phyloP scores from a whole-genome alignment of 345 rosid genomes.

The Lepidium africanum region DNA sequence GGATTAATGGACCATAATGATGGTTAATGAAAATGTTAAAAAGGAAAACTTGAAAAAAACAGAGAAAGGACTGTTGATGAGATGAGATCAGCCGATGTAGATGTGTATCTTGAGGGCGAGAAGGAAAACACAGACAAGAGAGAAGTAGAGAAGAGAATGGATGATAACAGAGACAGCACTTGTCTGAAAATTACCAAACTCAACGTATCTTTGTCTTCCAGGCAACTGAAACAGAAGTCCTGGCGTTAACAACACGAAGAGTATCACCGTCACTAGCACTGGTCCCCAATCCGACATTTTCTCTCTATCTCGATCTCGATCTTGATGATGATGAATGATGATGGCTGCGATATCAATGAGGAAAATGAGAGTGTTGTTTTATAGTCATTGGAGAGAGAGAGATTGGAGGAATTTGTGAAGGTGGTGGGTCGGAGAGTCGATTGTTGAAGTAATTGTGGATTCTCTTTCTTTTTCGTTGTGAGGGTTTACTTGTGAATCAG shows the following conservation, averaged over 20 bases:
- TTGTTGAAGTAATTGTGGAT: conserved; percentile 20
- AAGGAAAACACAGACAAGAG: conserved; percentile 49
- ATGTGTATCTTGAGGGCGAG: conserved; percentile 58
- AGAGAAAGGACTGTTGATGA: not conserved
- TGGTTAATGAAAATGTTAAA: not conserved
- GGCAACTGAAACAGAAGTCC: conserved; percentile 76
- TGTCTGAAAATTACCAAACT: conserved; percentile 65
- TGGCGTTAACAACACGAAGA: conserved; percentile 58
- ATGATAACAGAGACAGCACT: conserved; percentile 53
- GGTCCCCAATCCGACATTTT: conserved; percentile 85
- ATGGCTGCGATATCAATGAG: not conserved
- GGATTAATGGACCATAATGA: not conserved
- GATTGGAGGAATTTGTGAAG: not conserved
- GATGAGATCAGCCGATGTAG: conserved; percentile 26
- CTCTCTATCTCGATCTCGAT: not conserved
- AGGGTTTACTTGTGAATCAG: conserved; percentile 23
- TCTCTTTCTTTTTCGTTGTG: not conserved
- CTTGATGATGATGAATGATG: not conserved
- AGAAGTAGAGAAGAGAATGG: conserved; percentile 56
- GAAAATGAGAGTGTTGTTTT: not conserved
- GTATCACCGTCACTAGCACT: conserved; percentile 53
- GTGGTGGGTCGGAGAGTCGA: conserved; percentile 22
- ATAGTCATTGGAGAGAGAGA: not conserved
- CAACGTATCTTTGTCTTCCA: conserved; percentile 40
- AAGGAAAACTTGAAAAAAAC: not conserved